Evolutionary conservation across 495 filamentous ascomycete species (phyloP), one percentile per base, ranked within the genome.

Genomic region (Hypoxylon cercidicola): DNA sequence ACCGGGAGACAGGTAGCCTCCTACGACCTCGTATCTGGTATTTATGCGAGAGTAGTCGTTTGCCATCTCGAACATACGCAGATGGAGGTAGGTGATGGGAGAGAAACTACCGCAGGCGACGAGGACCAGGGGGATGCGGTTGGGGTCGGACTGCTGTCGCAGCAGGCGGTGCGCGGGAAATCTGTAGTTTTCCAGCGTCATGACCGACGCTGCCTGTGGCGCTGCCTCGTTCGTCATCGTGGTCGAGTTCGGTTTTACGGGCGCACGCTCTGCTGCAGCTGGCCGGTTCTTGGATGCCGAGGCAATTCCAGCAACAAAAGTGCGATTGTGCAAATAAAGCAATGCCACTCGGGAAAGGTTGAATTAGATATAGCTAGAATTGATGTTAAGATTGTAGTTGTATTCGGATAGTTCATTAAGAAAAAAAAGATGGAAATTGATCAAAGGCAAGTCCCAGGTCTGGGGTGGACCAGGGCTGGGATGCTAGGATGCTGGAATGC

Each of bases 31-130:
- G 72, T 89, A 97, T 30, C 92, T 82, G 37, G 91, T 92, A 78
- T 88, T 91, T 76, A 93, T 88, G 37, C 71, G 60, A 0, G 62
- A 59, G 53, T 69, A 74, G 49, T 74, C 71, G 55, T 69, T 74
- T 40, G 71, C 71, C 74, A 78, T 75, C 67, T 96, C 93, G 71
- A 96, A 96, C 92, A 97, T 94, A 72, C 93, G 91, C 52, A 97
- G 82, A 74, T 97, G 92, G 28, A 97, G 85, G 75, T 89, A 93
- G 23, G 92, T 96, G 66, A 90, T 87, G 15, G 92, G 93, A 3
- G 87, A 91, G 79, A 96, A 97, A 45, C 90, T 94, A 37, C 94
- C 94, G 75, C 93, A 97, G 34, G 93, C 91, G 39, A 98, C 90
- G 39, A 97, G 83, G 11, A 95, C 85, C 5, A 97, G 78, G 0